These are phyloP conservation scores for Arabis hirsuta DNA, from an alignment of 345 rosid species.

Conservation along the genomic window DNA sequence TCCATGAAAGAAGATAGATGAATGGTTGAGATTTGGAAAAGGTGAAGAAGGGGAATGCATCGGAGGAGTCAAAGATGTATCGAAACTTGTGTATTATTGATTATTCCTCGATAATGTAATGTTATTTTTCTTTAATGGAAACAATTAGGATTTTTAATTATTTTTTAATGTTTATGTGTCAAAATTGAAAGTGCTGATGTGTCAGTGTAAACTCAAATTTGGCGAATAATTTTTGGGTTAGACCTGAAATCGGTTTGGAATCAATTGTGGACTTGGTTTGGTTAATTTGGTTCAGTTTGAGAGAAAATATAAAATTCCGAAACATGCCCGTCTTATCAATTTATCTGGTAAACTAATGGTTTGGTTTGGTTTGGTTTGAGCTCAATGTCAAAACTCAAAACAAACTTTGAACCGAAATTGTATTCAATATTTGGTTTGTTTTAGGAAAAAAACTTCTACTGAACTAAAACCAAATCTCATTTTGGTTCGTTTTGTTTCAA, in stretches of 20 bases:
- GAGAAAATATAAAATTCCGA: not conserved
- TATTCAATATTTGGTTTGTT: not conserved
- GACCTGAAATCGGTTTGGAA: not conserved
- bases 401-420: not conserved
- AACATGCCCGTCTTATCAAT: no score
- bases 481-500: not conserved
- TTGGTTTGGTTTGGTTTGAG: no score
- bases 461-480: not conserved
- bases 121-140: no score
- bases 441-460: not conserved
- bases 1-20: no score
- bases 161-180: not conserved
- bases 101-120: no score
- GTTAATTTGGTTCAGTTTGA: not conserved
- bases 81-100: no score
- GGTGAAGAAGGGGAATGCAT: no score
- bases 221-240: not conserved
- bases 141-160: no score
- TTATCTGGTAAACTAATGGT: no score
- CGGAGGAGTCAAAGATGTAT: no score
- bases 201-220: no score
- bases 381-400: constrained; percentile 6
- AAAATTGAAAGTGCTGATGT: not conserved
- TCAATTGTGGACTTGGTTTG: not conserved
- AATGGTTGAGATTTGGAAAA: no score